Percentiles rank a stretch among this genome's conserved stretches.
Evolutionary conservation across 2,329 filamentous ascomycete genomes (phyloP).

Genomic region (Penicillium hesseltinei): DNA sequence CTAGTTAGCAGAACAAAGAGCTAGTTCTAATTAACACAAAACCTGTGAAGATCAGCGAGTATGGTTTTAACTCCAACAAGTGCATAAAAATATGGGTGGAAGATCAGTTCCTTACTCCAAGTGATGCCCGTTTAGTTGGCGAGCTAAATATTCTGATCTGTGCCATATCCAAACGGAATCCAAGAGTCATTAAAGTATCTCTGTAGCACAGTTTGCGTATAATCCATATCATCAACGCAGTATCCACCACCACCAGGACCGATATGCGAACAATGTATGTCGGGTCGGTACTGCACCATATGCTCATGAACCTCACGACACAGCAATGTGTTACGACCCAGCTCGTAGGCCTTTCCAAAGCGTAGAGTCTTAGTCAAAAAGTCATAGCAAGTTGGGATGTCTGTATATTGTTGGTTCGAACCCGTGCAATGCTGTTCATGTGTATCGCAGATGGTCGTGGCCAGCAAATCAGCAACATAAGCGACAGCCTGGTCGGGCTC

Average conservation of each 20-base stretch:
- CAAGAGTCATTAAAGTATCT: constrained; percentile 27
- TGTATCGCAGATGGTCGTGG: constrained; percentile 21
- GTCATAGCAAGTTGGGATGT: constrained; percentile 16
- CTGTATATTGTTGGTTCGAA: constrained; percentile 23
- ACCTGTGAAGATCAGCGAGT: neutral
- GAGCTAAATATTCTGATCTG: constrained; percentile 20
- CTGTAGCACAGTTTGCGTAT: constrained; percentile 24
- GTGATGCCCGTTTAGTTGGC: neutral
- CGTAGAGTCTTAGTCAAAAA: constrained; percentile 20
- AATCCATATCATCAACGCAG: constrained; percentile 30
- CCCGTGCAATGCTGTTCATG: constrained; percentile 22
- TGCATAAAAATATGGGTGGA: neutral
- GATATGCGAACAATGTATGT: constrained; percentile 30
- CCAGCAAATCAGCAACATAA: constrained; percentile 19
- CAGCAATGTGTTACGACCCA: constrained; percentile 28
- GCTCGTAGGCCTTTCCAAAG: constrained; percentile 27
- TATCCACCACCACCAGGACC: constrained; percentile 28
- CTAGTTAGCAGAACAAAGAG: too few relatives aligned
- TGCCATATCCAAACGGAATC: constrained; percentile 24
- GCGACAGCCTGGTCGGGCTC: constrained; percentile 11
- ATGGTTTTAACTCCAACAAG: neutral
- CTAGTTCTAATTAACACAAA: neutral
- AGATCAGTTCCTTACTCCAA: neutral
- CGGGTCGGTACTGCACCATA: constrained; percentile 29
- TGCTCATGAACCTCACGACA: constrained; percentile 31